phyloP scores from a whole-genome alignment of 2,329 filamentous ascomycete species.

The Pyricularia pennisetigena region DNA sequence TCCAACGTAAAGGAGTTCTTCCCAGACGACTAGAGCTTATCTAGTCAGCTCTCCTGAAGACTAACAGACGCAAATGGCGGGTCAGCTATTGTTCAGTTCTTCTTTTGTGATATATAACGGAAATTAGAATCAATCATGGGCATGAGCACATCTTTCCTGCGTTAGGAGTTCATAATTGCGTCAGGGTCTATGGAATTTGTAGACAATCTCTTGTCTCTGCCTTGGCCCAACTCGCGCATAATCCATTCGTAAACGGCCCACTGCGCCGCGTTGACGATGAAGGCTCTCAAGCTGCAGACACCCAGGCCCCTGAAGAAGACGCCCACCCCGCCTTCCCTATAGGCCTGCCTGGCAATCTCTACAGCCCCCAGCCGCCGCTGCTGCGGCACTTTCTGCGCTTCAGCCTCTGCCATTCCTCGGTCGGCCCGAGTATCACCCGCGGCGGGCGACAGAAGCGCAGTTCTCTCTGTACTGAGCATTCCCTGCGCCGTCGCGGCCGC shows the following conservation, averaged over 20 bases:
- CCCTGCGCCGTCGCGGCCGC: conserved; percentile 16
- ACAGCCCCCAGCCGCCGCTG: conserved; percentile 38
- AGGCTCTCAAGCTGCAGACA: conserved; percentile 77
- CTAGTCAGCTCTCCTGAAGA: background rate
- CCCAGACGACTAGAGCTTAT: conserved; percentile 59
- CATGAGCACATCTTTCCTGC: background rate
- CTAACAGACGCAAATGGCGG: background rate
- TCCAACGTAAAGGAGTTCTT: conserved; percentile 76
- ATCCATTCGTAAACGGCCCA: conserved; percentile 90
- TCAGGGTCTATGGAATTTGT: background rate
- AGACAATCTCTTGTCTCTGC: conserved; percentile 11
- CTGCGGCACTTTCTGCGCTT: background rate
- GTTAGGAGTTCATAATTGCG: background rate
- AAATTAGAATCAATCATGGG: background rate
- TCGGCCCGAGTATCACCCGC: conserved; percentile 3
- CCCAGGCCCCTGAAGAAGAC: conserved; percentile 67
- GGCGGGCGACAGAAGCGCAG: conserved; percentile 5
- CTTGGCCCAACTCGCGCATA: conserved; percentile 49
- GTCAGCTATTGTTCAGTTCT: background rate
- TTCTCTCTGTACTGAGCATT: conserved; percentile 16
- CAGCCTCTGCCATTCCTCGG: conserved; percentile 4
- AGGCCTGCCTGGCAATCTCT: conserved; percentile 56
- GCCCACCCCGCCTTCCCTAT: conserved; percentile 48
- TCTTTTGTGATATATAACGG: background rate
- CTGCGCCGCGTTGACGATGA: conserved; percentile 86